A percentile compares a stretch with the other conserved stretches of the same genome.
Conservation (phyloP, 2,329 filamentous ascomycete species). For the Tolypocladium endophyticum region DNA sequence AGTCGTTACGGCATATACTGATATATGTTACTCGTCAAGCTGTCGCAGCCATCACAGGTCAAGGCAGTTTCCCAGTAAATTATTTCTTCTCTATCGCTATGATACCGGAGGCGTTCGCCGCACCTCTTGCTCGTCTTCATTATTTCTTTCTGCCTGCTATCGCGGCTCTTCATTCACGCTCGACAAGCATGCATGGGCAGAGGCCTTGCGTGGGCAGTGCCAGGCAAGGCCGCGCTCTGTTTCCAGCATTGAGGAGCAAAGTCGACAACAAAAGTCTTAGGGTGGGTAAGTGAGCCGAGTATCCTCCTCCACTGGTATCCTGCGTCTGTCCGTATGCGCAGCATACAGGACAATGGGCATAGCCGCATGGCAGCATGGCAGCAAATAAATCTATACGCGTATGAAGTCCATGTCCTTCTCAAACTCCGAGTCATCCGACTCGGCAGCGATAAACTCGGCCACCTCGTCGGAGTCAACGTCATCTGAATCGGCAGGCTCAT, state of each 20-base stretch:
- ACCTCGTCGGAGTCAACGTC: slow-evolving; percentile 71
- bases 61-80: neutral
- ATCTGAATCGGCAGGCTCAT: slow-evolving; percentile 61
- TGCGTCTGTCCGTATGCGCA: neutral
- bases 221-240: neutral
- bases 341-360: neutral
- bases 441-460: slow-evolving; percentile 53
- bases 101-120: neutral
- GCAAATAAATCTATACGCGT: slow-evolving; percentile 16
- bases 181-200: neutral
- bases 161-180: neutral
- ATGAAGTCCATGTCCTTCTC: slow-evolving; percentile 51
- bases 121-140: neutral
- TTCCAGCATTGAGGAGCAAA: neutral
- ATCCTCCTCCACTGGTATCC: neutral
- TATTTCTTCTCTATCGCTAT: neutral
- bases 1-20: neutral
- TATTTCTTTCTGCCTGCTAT: neutral
- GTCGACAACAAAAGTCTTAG: neutral
- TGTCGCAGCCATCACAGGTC: neutral
- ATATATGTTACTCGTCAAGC: neutral
- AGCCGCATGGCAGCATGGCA: neutral
- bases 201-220: neutral
- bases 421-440: slow-evolving; percentile 44
- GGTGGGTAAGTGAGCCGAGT: neutral